Base-by-base conservation (phyloP, 2,329 filamentous ascomycete genomes). In the Salinomyces thailandicus region DNA sequence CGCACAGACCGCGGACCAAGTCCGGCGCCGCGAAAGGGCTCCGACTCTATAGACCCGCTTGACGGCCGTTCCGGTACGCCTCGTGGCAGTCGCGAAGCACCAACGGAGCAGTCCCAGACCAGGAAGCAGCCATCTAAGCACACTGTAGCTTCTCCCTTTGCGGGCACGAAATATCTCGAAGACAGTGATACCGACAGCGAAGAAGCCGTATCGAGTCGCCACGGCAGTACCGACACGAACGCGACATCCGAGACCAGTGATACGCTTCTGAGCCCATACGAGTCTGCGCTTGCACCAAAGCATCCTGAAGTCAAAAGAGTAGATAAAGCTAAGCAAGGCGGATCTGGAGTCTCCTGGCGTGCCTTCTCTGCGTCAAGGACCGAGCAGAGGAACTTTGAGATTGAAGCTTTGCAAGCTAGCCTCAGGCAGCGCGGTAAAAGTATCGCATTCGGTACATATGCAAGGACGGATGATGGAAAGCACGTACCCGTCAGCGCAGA, bases 91-190 rank as follows among this genome's bases (percentile, higher is more conserved):
- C 41, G 46, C 27, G 43, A 42, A 17, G 24, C 38, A n/a, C n/a
- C 34, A 16, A 38, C 38, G 13, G 42, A 48, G 16, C 37, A 39
- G 18, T 37, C 37, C 12, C 36, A 38, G 36, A 33, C 36, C 27
- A 33, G 39, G 35, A 27, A 34, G 16, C 37, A 42, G 37, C 39
- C 41, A 26, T 48, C 51, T 5, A 41, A 42, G n/a, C 53, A 57
- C 37, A 57, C 54, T 13, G 54, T 57, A 7, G 54, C 54, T 7
- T 55, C 52, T 28, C 44, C 54, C 7, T 58, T 58, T 33, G 54
- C 54, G n/a, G 54, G 54, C 29, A 58, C 54, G 18, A 58, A 58
- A 46, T 58, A 58, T 40, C 38, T 58, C 41, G 48, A 58, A 35
- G 54, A 58, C 45, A 55, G 52, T 33, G 51, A 48, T 19, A 44